Base-by-base conservation (phyloP, 1,139 yeast species). In the Yamadazyma sp. region DNA sequence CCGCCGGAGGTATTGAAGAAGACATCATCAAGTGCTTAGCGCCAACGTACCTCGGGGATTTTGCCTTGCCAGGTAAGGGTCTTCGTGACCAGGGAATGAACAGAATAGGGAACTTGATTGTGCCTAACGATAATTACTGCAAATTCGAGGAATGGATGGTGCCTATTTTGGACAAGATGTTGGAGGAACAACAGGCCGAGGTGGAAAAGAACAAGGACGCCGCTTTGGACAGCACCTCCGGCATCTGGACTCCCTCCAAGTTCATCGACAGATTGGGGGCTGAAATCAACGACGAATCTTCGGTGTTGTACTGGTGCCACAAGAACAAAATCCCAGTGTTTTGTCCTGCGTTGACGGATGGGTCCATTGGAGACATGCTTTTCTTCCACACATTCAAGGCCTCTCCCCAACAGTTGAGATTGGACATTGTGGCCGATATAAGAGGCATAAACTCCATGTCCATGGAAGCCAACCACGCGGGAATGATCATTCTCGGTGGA, bases 1-100 rank as follows among this genome's bases (percentile, higher is more conserved):
- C 91, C 46, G 98, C 97, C 17, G 99, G 99, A 49, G 99, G 98
- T 49, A 81, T 92, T 47, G 99, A 92, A 64, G 99, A 92, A 65
- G 99, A 92, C 66, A 69, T 94, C 42, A 92, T 92, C 69, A 92
- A 92, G 62, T 89, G 96, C 58, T 74, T 92, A 46, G 98, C 98
- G 1, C 96, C 96, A 41, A 92, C 99, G 3, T 91, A 83, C 56
- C 72, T 92, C 74, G 97, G 98, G 38, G 97, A 89, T 35, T 92
- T 89, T 61, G 61, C 83, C 35, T 73, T 91, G 49, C 81, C 83
- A 14, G 98, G 98, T 45, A 74, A 82, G 44, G 73, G 77, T 28
- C 75, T 92, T 50, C 81, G 99, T 63, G 96, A 89, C 39, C 85
- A 89, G 62, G 99, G 99, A 45, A 82, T 92, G 83, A 92, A 92